Conservation (phyloP, 805 yeast genomes). For the Barnettozyma pratensis region DNA sequence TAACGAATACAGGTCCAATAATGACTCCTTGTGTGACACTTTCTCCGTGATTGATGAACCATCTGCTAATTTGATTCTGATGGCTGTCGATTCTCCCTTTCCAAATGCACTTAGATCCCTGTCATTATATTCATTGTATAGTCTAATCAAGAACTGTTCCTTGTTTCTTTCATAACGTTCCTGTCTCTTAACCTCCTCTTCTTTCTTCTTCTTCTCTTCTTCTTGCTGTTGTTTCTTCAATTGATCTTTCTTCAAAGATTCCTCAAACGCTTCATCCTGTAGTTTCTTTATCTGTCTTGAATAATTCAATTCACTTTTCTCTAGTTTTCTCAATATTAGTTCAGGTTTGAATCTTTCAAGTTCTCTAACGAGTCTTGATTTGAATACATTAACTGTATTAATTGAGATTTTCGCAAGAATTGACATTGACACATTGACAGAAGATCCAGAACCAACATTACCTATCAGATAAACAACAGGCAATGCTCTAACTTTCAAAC, state of each 20-base stretch:
- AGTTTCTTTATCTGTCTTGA: conserved; percentile 54
- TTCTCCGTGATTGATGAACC: conserved; percentile 46
- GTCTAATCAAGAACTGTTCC: conserved; percentile 6
- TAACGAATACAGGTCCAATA: conserved; percentile 45
- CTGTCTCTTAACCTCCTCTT: conserved; percentile 4
- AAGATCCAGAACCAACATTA: conserved; percentile 46
- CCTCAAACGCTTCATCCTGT: conserved; percentile 65
- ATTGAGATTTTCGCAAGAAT: conserved; percentile 27
- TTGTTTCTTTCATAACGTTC: conserved; percentile 6
- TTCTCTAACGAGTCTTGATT: conserved; percentile 33
- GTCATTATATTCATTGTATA: background rate
- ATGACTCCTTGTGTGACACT: conserved; percentile 34
- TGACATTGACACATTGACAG: conserved; percentile 30
- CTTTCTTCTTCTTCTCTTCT: conserved; percentile 21
- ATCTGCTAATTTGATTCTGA: conserved; percentile 51
- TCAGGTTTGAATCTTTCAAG: conserved; percentile 59
- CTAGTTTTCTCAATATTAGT: conserved; percentile 51
- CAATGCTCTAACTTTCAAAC: conserved; percentile 44
- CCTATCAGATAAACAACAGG: conserved; percentile 53
- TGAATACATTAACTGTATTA: conserved; percentile 28
- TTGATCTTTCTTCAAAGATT: conserved; percentile 53
- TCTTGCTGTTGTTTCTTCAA: conserved; percentile 44
- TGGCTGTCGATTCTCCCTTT: conserved; percentile 32
- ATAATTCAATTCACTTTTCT: conserved; percentile 52
- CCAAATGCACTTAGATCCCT: conserved; percentile 13